Evolutionary conservation across 192 early-diverging fungal species (phyloP).

Genomic region (Coemansia biformis): DNA sequence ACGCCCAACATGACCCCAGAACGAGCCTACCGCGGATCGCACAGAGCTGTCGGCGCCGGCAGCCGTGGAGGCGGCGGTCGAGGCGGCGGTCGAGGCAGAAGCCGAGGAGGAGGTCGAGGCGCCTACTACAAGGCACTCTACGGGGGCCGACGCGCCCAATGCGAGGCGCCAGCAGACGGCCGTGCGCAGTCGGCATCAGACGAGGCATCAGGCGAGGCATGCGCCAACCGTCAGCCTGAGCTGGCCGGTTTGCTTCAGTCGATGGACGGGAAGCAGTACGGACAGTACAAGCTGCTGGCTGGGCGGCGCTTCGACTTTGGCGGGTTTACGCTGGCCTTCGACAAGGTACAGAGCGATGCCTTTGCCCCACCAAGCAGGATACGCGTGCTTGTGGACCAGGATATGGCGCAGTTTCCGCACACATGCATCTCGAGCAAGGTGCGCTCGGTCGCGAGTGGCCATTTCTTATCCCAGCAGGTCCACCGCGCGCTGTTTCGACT

Average conservation of each 20-base stretch:
- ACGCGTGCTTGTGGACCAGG: conserved; percentile 39
- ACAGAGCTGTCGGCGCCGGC: too few relatives aligned
- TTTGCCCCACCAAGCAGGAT: conserved; percentile 53
- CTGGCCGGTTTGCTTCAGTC: conserved; percentile 10
- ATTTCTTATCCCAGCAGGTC: conserved; percentile 41
- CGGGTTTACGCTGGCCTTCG: conserved; percentile 25
- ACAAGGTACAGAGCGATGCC: conserved; percentile 48
- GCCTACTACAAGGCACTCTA: conserved; percentile 35
- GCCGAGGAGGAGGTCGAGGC: conserved; percentile 9
- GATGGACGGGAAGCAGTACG: conserved; percentile 24
- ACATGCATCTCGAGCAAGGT: conserved; percentile 16
- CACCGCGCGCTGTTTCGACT: conserved; percentile 5
- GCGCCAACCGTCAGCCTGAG: conserved; percentile 6
- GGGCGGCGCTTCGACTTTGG: conserved; percentile 21
- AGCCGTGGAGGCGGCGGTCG: conserved; percentile 11
- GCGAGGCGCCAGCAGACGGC: background rate
- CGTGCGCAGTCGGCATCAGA: background rate
- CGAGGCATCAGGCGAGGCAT: background rate
- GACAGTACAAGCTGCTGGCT: conserved; percentile 30
- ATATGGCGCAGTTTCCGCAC: conserved; percentile 23
- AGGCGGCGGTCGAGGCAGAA: conserved; percentile 4
- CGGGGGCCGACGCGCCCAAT: conserved; percentile 4
- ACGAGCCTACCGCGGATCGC: background rate
- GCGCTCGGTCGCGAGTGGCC: conserved; percentile 34
- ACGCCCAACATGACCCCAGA: conserved; percentile 2